Evolutionary conservation across 441 rosid genomes (phyloP).

Genomic region (Adansonia gregorii): DNA sequence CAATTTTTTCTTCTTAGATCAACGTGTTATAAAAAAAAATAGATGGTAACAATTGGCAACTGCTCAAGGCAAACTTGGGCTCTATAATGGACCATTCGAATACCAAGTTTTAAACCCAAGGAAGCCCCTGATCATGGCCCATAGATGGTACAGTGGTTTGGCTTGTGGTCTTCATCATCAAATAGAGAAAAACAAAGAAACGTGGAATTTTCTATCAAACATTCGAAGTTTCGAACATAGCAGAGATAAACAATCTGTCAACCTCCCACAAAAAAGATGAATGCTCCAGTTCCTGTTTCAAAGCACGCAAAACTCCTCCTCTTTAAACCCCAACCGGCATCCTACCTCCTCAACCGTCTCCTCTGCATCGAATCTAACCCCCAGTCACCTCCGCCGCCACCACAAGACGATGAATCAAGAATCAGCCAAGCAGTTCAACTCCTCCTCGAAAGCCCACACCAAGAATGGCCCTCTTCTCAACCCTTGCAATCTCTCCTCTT

Average conservation of each 20-base stretch:
- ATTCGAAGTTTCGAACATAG: neutral
- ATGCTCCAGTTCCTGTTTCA: neutral
- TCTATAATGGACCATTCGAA: too few relatives aligned
- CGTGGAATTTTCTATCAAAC: neutral
- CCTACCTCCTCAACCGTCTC: conserved; percentile 29
- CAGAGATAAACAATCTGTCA: neutral
- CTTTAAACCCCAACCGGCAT: conserved; percentile 16
- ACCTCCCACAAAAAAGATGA: neutral
- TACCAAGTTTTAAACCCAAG: too few relatives aligned
- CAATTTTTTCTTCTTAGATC: too few relatives aligned
- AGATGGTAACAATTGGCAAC: too few relatives aligned
- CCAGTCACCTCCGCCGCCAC: conserved; percentile 18
- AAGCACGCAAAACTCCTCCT: conserved; percentile 28
- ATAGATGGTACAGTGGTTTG: too few relatives aligned
- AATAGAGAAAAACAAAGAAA: neutral
- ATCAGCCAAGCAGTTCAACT: conserved; percentile 44
- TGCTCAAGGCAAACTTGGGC: too few relatives aligned
- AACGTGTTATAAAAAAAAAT: too few relatives aligned
- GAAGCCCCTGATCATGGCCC: too few relatives aligned
- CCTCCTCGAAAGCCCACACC: conserved; percentile 47
- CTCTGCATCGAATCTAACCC: conserved; percentile 33
- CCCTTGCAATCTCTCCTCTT: conserved; percentile 44
- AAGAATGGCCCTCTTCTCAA: conserved; percentile 55
- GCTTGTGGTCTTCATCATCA: neutral
- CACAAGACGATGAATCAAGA: conserved; percentile 29